Evolutionary conservation across 2,329 filamentous ascomycete genomes (phyloP).

Genomic region (Talaromyces piceae): DNA sequence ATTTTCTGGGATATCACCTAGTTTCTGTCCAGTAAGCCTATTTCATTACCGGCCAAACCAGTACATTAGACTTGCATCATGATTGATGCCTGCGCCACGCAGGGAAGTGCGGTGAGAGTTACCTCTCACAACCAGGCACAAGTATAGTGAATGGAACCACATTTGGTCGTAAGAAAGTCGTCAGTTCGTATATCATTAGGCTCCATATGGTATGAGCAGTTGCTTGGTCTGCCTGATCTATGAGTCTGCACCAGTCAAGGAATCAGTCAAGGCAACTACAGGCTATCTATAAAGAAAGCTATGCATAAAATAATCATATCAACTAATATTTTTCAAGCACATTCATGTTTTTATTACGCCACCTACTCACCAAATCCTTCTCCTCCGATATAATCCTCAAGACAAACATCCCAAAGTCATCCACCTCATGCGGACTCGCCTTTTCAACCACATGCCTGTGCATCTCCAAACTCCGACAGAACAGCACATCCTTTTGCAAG

Average conservation of each 20-base stretch:
- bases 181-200: no score
- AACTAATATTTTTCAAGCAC: not conserved
- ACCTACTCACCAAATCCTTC: constrained; percentile 5
- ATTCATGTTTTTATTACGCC: not conserved
- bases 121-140: no score
- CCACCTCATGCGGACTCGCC: constrained; percentile 5
- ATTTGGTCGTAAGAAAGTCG: no score
- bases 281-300: not conserved
- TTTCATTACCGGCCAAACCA: not conserved
- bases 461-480: constrained; percentile 7
- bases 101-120: no score
- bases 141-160: no score
- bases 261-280: no score
- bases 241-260: no score
- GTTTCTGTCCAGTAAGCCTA: not conserved
- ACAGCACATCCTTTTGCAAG: constrained; percentile 4
- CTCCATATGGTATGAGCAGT: no score
- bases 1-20: not conserved
- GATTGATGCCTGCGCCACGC: no score
- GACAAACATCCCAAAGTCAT: constrained; percentile 11
- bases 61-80: no score
- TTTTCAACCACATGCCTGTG: not conserved
- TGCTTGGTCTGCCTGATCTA: no score
- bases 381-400: constrained; percentile 4
- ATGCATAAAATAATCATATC: not conserved